A percentile compares a stretch with the other conserved stretches of the same genome.
Conservation (phyloP, 768 basidiomycete genomes). For the Kwoniella bestiolae region DNA sequence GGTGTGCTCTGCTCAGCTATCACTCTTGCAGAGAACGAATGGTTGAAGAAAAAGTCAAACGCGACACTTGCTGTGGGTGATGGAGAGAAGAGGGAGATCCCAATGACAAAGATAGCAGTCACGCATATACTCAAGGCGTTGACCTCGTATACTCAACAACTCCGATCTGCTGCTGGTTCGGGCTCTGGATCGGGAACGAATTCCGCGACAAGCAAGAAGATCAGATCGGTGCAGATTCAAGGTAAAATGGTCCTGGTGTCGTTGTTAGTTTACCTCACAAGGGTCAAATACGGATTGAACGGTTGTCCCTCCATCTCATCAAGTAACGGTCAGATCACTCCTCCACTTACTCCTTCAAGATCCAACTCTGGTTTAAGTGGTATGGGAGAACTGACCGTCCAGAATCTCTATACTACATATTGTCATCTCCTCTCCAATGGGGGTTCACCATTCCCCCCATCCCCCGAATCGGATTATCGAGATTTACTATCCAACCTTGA, state of each 20-base stretch:
- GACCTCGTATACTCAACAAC: conserved; percentile 50
- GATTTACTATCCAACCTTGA: conserved; percentile 57
- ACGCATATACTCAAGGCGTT: conserved; percentile 56
- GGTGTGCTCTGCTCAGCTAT: conserved; percentile 51
- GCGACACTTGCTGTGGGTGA: conserved; percentile 6
- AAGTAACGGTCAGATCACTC: conserved; percentile 16
- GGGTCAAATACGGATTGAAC: conserved; percentile 36
- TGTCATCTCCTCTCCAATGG: conserved; percentile 48
- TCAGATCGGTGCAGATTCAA: conserved; percentile 56
- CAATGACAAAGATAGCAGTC: conserved; percentile 48
- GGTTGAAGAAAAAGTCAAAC: conserved; percentile 44
- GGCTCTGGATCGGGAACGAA: neutral
- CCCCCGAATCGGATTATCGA: conserved; percentile 55
- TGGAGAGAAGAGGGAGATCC: conserved; percentile 13
- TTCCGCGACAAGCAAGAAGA: conserved; percentile 40
- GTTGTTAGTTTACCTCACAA: conserved; percentile 44
- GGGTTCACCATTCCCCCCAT: conserved; percentile 52
- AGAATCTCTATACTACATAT: conserved; percentile 55
- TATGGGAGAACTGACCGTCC: conserved; percentile 13
- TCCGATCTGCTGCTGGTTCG: conserved; percentile 50
- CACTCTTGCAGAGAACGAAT: conserved; percentile 54
- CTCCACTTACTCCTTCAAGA: conserved; percentile 30
- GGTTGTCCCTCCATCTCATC: conserved; percentile 30
- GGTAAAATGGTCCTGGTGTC: conserved; percentile 57
- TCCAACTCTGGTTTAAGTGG: conserved; percentile 10